Evolutionary conservation across 495 filamentous ascomycete species (phyloP), one percentile per base, ranked within the genome.

Genomic region (Penicillium waksmanii): DNA sequence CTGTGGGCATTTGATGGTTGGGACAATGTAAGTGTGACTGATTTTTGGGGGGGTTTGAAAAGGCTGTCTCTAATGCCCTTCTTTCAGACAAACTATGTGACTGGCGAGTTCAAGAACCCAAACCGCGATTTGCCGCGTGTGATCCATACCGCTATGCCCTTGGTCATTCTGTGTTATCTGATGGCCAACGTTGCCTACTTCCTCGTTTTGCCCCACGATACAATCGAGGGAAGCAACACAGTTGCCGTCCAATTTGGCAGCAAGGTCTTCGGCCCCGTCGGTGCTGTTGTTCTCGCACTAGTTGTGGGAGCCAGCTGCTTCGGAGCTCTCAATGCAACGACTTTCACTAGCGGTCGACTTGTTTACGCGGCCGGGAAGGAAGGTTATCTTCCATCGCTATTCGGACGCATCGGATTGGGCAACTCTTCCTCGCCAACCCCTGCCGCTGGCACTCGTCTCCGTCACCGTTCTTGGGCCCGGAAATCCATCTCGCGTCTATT

Each of bases 1-100:
- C 80, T 98, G 2, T 98, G 95, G 95, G 95, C 95, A 3, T 98
- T 94, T 75, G 95, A 98, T 67, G 95, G 95, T 18, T 98, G 95
- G 95, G 95, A 98, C 69, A 98, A 98, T 73, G 93, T 95, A 74
- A 77, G 89, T 56, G 43, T 46, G 18, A 8, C 55, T n/a, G 18
- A 40, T 36, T 52, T 40, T 21, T 50, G 44, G 12, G 48, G 51
- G 6, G 5, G 23, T 23, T 23, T 2, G 23, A 23, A 21, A 44
- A 36, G 21, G 21, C 38, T n/a, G 0, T n/a, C 44, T 34, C 18
- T 57, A 63, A 64, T 44, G 2, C 62, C 10, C 64, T 21, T 1
- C 9, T 43, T 18, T 4, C 63, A 96, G 92, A 94, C 94, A 58
- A 98, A 97, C 75, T 98, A 96, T 70, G 95, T 98, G 12, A 89